Conservation (phyloP, 306 rosid genomes). For the Castanospermum australe region DNA sequence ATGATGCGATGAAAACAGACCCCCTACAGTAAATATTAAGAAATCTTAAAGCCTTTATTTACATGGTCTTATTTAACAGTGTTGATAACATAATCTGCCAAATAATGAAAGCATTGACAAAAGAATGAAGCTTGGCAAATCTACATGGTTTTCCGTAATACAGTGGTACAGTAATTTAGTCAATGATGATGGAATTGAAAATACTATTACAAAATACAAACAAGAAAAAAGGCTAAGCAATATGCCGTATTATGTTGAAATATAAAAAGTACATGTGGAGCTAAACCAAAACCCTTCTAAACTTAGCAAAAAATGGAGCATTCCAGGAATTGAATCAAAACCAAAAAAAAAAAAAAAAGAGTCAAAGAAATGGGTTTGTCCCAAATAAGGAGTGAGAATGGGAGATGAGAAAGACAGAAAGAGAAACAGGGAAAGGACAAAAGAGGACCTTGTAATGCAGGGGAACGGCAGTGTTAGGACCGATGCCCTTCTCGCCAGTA, state of each 20-base stretch:
- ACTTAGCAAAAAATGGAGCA: too few relatives aligned
- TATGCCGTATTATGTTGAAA: too few relatives aligned
- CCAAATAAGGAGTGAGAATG: not conserved
- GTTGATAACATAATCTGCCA: not conserved
- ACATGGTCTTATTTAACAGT: not conserved
- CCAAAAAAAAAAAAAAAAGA: not conserved
- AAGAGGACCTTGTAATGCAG: slow-evolving; percentile 71
- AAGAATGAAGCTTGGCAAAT: too few relatives aligned
- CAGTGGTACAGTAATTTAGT: not conserved
- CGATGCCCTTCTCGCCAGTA: slow-evolving; percentile 70
- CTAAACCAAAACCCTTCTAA: too few relatives aligned
- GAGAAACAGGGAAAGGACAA: not conserved
- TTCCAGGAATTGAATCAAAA: too few relatives aligned
- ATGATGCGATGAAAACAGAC: slow-evolving; percentile 66
- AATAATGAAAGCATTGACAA: not conserved
- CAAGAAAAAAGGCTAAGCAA: too few relatives aligned
- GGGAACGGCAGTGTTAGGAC: slow-evolving; percentile 45
- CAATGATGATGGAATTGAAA: not conserved
- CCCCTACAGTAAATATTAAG: slow-evolving; percentile 31
- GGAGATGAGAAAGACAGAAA: not conserved
- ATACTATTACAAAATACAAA: not conserved
- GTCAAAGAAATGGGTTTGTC: not conserved
- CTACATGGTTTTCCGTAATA: too few relatives aligned
- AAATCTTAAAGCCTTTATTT: not conserved
- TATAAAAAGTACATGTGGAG: too few relatives aligned